A percentile compares a stretch with the other conserved stretches of the same genome.
Conservation (phyloP, 2,329 filamentous ascomycete species). For the Botrytis elliptica region DNA sequence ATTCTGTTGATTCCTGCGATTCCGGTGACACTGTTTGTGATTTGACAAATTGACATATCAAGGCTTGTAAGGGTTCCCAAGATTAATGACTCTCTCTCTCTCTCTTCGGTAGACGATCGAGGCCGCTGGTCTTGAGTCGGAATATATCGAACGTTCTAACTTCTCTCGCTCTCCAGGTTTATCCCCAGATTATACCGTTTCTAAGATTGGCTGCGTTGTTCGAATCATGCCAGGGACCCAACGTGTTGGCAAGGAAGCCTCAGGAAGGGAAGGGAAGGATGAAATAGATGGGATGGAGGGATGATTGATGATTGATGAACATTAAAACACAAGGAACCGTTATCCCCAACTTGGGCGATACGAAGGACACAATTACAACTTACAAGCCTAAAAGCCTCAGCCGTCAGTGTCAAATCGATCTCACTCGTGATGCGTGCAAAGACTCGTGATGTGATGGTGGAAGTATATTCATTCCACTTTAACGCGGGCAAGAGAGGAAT, state of each 20-base stretch:
- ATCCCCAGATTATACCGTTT: not conserved
- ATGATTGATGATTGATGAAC: not conserved
- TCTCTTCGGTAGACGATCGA: too few relatives aligned
- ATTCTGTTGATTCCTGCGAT: conserved; percentile 1
- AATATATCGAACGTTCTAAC: not conserved
- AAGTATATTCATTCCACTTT: not conserved
- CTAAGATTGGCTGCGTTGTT: not conserved
- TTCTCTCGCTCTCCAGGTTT: not conserved
- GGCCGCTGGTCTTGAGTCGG: not conserved
- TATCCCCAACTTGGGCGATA: not conserved
- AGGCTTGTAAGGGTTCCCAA: not conserved
- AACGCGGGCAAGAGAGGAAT: not conserved
- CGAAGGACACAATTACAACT: not conserved
- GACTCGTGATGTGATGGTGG: conserved; percentile 4
- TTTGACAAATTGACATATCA: not conserved
- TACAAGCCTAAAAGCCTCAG: not conserved
- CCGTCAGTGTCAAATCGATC: not conserved
- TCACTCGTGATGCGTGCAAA: not conserved
- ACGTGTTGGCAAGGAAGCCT: not conserved
- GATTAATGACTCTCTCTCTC: not conserved
- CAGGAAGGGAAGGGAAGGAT: not conserved
- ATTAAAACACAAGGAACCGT: not conserved
- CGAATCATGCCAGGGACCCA: not conserved
- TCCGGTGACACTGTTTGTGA: not conserved
- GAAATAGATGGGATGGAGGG: not conserved